Evolutionary conservation across 441 rosid species (phyloP).

Genomic region (Omphalea diandra): DNA sequence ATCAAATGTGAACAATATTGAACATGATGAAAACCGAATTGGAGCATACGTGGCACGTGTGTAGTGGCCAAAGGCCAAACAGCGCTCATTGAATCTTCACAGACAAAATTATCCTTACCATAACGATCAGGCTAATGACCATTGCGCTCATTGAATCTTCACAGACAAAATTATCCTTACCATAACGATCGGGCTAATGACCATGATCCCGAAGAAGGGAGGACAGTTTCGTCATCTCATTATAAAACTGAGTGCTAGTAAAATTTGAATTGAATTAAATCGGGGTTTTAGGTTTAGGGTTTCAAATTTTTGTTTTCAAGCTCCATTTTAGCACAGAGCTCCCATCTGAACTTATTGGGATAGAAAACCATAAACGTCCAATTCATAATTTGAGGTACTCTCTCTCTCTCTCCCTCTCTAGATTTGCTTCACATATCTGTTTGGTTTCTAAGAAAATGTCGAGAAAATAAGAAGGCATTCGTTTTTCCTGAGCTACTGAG

Average conservation of each 20-base stretch:
- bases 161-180: not conserved
- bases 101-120: not conserved
- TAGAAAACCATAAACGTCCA: conserved; percentile 3
- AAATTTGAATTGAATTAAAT: conserved; percentile 6
- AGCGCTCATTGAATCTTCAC: too few species aligned
- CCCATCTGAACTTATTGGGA: not conserved
- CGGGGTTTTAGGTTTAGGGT: conserved; percentile 28
- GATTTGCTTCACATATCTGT: not conserved
- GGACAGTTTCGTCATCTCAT: conserved; percentile 21
- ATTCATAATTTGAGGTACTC: not conserved
- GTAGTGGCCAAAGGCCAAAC: too few species aligned
- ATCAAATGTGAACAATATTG: too few species aligned
- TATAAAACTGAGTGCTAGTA: not conserved
- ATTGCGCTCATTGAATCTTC: too few species aligned
- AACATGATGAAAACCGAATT: too few species aligned
- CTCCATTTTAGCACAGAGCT: not conserved
- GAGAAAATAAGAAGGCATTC: not conserved
- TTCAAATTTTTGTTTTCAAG: conserved; percentile 6
- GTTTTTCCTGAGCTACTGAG: not conserved
- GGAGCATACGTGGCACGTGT: too few species aligned
- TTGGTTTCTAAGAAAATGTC: not conserved
- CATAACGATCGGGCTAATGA: not conserved
- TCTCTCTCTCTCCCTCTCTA: conserved; percentile 9
- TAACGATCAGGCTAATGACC: too few species aligned
- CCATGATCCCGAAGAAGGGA: not conserved